Base-by-base conservation (phyloP, 1,284 basidiomycete species). In the Cryptococcus sp. region DNA sequence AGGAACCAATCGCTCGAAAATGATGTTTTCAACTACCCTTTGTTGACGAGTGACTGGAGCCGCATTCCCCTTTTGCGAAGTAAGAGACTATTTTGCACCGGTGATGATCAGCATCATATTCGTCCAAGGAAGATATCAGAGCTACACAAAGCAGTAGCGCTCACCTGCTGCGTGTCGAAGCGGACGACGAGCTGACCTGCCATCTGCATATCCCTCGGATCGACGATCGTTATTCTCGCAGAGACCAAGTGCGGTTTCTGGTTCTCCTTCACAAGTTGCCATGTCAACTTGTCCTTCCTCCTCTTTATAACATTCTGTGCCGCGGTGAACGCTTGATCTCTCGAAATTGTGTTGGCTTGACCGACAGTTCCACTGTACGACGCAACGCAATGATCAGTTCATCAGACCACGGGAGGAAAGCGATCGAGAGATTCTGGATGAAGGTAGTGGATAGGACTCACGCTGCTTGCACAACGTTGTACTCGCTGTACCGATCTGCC, bases 121-220 rank as follows among this genome's bases (percentile, higher is more conserved):
- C 38, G 13, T 17, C 5, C 26, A 29, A 10, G 10, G 5, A 29
- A 10, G 26, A 43, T 13, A 5, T 5, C 11, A 17, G 25, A 65
- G 29, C 29, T 10, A 34, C 29, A 34, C 29, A 10, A 10, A 34
- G 8, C 29, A 34, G 29, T 13, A 34, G 3, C 29, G 29, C 62
- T 49, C 39, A 64, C 66, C 59, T 68, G 66, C 17, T 61, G 51
- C 19, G 66, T 63, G 39, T 68, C 66, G 51, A 68, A 68, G 16
- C 51, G 46, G 16, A 68, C 50, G 3, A 55, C 57, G 13, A 68
- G 44, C 59, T 68, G 66, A 19, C 62, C 60, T 8, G 57, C 60
- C 59, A 51, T 63, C 39, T 40, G 58, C 56, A 43, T 52, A 25
- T 47, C 53, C 38, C 52, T 51, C 49, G 54, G 59, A 55, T 68